Evolutionary conservation across 768 basidiomycete species (phyloP), one percentile per base, ranked within the genome.

Genomic region (Mycena maculata): DNA sequence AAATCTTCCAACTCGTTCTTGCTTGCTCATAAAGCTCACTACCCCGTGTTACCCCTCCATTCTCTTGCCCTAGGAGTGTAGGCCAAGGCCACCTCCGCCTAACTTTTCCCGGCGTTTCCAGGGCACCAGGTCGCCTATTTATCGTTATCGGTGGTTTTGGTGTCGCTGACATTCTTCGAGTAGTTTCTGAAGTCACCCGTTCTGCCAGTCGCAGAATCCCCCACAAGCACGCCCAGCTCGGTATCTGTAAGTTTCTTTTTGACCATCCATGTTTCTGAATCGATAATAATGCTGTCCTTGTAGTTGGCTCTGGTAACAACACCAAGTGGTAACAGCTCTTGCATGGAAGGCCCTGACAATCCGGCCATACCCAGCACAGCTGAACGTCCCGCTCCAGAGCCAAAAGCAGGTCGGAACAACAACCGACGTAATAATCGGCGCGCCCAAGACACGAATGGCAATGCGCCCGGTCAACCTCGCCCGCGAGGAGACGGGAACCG

Each of bases 291-390:
- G 13, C 22, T 1, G 22, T 13, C 22, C n/a, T n/a, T 11, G 2
- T 13, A 61, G 60, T 44, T 59, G 50, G 60, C 55, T 47, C 61
- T 68, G 57, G 56, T 53, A 30, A 53, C 49, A 58, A 63, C 56
- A 25, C 45, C 52, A 48, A 60, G 65, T 41, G 48, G 49, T 16
- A 45, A 31, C 33, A 38, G 44, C 50, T 61, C 30, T 33, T 68
- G 67, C 56, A 68, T 68, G 67, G 67, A 68, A 58, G 67, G 61
- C 50, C 67, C 61, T 30, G 67, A 68, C 67, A 68, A 68, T 63
- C 67, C 67, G 61, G 61, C 56, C 53, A 61, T 54, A 18, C 54
- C 54, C 49, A 56, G 45, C 27, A 31, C 41, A n/a, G 56, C 60
- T 42, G 67, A 68, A 28, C 56, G 50, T 63, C 57, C 61, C 53